A percentile compares a stretch with the other conserved stretches of the same genome.
These are phyloP conservation scores for Russula vinacea DNA, from an alignment of 768 basidiomycete species.

Conservation along the genomic window DNA sequence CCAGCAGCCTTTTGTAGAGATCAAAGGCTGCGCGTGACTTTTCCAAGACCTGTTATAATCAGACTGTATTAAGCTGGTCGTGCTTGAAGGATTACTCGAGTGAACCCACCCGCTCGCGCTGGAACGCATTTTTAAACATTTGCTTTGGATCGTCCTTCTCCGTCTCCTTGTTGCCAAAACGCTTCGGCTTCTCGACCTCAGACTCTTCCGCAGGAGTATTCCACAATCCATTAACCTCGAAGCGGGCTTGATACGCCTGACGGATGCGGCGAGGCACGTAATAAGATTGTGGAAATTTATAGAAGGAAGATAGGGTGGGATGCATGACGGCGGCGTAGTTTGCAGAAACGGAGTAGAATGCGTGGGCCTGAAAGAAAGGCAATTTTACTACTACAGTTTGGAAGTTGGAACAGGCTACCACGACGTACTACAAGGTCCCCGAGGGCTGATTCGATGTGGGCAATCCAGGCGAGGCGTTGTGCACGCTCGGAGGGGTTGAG, in stretches of 20 bases:
- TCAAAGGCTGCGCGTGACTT: conserved; percentile 57
- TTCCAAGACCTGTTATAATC: conserved; percentile 48
- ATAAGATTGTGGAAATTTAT: conserved; percentile 68
- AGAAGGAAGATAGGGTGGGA: conserved; percentile 52
- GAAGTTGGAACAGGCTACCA: not conserved
- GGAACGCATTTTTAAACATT: conserved; percentile 54
- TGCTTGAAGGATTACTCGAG: not conserved
- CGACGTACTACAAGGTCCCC: conserved; percentile 68
- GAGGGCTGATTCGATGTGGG: conserved; percentile 62
- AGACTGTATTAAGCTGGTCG: conserved; percentile 1
- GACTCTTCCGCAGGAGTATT: conserved; percentile 40
- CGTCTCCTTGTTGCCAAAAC: conserved; percentile 35
- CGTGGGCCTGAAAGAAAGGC: conserved; percentile 49
- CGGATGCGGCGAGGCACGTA: conserved; percentile 68
- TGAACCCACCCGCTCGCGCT: conserved; percentile 55
- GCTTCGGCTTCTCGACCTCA: conserved; percentile 44
- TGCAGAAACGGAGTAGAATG: conserved; percentile 55
- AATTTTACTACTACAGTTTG: conserved; percentile 17
- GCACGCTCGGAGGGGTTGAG: conserved; percentile 50
- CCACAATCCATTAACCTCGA: conserved; percentile 68
- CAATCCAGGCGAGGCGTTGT: conserved; percentile 56
- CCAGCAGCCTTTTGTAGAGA: conserved; percentile 56
- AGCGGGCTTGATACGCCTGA: conserved; percentile 50
- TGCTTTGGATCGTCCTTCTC: conserved; percentile 37
- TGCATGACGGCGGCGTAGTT: conserved; percentile 63